Conservation (phyloP, 768 basidiomycete genomes). For the Kwoniella mangroviensis region DNA sequence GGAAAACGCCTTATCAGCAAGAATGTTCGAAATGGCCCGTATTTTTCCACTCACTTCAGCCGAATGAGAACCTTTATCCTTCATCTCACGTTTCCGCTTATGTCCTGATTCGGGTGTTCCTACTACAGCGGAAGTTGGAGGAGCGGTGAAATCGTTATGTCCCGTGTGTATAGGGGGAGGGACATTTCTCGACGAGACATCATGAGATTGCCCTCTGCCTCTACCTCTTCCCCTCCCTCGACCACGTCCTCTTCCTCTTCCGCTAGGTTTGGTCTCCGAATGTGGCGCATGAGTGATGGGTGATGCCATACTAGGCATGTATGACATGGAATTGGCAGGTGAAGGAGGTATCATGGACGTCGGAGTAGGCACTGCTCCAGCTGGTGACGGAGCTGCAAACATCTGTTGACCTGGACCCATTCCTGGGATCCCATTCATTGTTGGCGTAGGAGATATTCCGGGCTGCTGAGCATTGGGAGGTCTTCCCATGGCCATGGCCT, state of each 20-base stretch:
- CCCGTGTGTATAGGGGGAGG: constrained; percentile 24
- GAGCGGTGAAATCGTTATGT: neutral
- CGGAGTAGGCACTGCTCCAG: neutral
- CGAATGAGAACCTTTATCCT: constrained; percentile 13
- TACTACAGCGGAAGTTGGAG: constrained; percentile 1
- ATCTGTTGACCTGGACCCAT: constrained; percentile 7
- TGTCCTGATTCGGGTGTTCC: constrained; percentile 19
- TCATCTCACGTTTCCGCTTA: constrained; percentile 36
- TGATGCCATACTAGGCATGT: neutral
- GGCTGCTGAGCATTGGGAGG: constrained; percentile 14
- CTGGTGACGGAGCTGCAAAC: constrained; percentile 6
- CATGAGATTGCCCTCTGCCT: neutral
- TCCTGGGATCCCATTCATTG: constrained; percentile 8
- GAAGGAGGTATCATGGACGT: constrained; percentile 19
- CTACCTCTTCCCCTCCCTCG: constrained; percentile 7
- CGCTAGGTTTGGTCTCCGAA: neutral
- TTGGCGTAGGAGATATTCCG: neutral
- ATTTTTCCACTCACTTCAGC: constrained; percentile 10
- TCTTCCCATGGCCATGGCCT: constrained; percentile 21
- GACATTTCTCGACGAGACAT: neutral
- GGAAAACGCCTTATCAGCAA: neutral
- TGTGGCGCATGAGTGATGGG: neutral
- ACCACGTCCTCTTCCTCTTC: constrained; percentile 3
- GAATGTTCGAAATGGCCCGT: too few species aligned
- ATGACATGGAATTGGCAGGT: constrained; percentile 7